These are phyloP conservation scores for Crithidia sp. DNA, from an alignment of 208 protist genomes.

Conservation along the genomic window DNA sequence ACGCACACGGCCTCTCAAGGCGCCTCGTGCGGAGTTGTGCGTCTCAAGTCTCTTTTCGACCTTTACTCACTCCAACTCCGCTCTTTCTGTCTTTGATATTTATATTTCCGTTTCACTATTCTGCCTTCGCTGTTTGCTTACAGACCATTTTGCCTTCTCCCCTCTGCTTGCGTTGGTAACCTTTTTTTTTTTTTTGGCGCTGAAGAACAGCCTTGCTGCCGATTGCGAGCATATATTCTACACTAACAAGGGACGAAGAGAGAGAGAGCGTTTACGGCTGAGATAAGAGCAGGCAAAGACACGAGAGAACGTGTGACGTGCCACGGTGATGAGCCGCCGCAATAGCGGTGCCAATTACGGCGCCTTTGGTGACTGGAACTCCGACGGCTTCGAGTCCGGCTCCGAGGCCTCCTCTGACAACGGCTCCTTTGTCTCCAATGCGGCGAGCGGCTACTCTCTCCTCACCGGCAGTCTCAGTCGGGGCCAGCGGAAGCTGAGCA, in stretches of 20 bases:
- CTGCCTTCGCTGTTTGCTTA: too few species aligned
- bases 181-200: constrained; percentile 1
- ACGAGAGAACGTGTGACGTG: background rate
- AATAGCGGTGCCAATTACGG: background rate
- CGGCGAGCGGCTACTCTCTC: constrained; percentile 6
- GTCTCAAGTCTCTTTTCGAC: too few species aligned
- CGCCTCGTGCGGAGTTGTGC: too few species aligned
- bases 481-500: constrained; percentile 32
- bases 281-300: background rate
- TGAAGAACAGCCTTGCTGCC: too few species aligned
- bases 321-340: background rate
- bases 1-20: too few species aligned
- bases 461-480: background rate
- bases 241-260: too few species aligned
- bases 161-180: too few species aligned
- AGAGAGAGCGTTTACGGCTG: background rate
- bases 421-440: constrained; percentile 2
- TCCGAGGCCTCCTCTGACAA: constrained; percentile 5
- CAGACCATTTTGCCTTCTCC: too few species aligned
- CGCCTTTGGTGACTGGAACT: constrained; percentile 32
- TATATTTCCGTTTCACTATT: too few species aligned
- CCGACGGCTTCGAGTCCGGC: constrained; percentile 22
- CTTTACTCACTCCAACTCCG: too few species aligned
- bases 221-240: too few species aligned
- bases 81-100: too few species aligned